Evolutionary conservation across 1,284 basidiomycete genomes (phyloP), one percentile per base, ranked within the genome.

Genomic region (Boletus nobilissimus): DNA sequence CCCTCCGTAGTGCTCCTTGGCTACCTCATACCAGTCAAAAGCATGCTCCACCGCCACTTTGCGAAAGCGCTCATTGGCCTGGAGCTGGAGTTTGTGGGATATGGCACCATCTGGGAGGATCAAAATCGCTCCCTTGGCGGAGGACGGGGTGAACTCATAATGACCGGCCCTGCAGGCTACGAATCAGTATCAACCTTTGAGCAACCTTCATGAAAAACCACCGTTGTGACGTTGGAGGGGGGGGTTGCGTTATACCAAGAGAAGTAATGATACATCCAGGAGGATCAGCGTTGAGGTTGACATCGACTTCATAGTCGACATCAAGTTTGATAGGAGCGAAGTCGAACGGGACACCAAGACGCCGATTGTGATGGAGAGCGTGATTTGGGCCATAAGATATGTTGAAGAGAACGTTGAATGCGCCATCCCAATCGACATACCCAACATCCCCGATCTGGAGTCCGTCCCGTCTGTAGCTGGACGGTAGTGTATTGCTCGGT

Each of bases 381-480:
- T 77, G 62, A 26, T 76, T 14, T 4, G 9, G 5, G n/a, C 24
- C 7, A 32, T 60, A 26, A 24, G n/a, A 70, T 24, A 79, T 36
- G 60, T 79, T 79, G 38, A 76, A 79, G 19, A 76, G 14, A 19
- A 76, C 67, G 13, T 70, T 19, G 40, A 79, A 76, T 7, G 1
- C 6, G 29, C 77, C 73, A 3, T 36, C 10, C 3, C 1, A 9
- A 18, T 34, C 14, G 11, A 78, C 70, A 24, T 39, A 39, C 26
- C 78, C 77, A 29, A 79, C 62, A 26, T 79, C 78, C 13, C 78
- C 77, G 29, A 79, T 76, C 69, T 76, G 71, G 22, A 79, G 36
- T 9, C 78, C 78, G 11, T 66, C 63, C 4, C 40, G 24, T n/a
- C 6, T 8, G 10, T 78, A 64, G 6, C 29, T 32, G 34, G 39